Conservation (phyloP, 768 basidiomycete genomes). For the Boletus rex-veris region DNA sequence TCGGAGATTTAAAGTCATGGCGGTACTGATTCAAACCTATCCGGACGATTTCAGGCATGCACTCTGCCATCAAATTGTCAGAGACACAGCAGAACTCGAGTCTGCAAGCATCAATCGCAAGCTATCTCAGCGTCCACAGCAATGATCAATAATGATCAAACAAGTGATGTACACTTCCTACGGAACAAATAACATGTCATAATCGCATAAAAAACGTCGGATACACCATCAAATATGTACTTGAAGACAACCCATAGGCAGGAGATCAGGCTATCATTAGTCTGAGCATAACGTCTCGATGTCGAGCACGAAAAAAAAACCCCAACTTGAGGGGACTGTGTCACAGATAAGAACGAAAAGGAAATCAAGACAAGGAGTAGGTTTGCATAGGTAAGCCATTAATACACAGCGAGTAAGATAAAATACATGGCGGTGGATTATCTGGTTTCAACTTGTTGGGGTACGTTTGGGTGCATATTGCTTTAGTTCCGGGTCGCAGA, state of each 20-base stretch:
- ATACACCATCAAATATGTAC: not conserved
- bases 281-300: conserved; percentile 5
- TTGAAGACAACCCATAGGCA: not conserved
- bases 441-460: conserved; percentile 6
- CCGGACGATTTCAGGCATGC: too few species aligned
- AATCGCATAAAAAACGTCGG: conserved; percentile 4
- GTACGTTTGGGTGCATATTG: conserved; percentile 5
- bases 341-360: conserved; percentile 1
- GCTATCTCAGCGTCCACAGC: not conserved
- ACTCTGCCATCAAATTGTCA: too few species aligned
- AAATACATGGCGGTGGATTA: conserved; percentile 19
- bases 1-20: too few species aligned
- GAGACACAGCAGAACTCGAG: too few species aligned
- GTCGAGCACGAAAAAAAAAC: conserved; percentile 1
- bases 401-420: conserved; percentile 27
- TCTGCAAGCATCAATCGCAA: too few species aligned
- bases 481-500: not conserved
- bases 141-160: not conserved
- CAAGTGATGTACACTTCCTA: not conserved
- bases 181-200: conserved; percentile 4
- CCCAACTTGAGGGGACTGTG: not conserved
- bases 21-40: too few species aligned
- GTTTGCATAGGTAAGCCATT: conserved; percentile 25
- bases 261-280: not conserved
- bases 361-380: not conserved